These are phyloP conservation scores for Ogataea paraovalis DNA, from an alignment of 805 yeast genomes.

Conservation along the genomic window DNA sequence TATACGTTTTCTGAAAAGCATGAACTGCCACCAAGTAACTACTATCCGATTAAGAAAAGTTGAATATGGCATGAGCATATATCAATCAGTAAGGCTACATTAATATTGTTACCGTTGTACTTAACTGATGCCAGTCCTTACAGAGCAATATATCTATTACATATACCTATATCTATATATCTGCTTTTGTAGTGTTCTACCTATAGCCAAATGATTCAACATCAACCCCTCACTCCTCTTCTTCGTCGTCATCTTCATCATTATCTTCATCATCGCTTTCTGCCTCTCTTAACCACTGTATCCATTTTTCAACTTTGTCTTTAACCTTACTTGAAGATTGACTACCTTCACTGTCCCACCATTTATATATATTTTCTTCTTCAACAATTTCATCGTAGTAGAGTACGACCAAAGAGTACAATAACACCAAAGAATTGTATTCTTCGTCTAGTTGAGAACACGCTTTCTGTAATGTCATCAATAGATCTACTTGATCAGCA, in stretches of 20 bases:
- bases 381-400: slow-evolving; percentile 81
- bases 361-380: slow-evolving; percentile 71
- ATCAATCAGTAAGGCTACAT: no score
- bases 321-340: slow-evolving; percentile 42
- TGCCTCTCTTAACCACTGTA: slow-evolving; percentile 85
- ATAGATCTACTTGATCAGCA: slow-evolving; percentile 73
- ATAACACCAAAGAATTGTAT: slow-evolving; percentile 47
- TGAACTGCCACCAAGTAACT: no score
- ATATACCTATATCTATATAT: no score
- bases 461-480: slow-evolving; percentile 47
- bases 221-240: neutral
- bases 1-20: no score
- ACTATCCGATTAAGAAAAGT: no score
- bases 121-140: no score
- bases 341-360: slow-evolving; percentile 69
- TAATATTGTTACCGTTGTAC: no score
- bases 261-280: slow-evolving; percentile 28
- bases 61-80: no score
- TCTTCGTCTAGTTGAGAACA: slow-evolving; percentile 40
- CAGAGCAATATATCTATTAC: no score
- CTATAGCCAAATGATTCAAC: neutral
- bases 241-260: neutral
- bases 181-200: no score
- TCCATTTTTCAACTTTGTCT: slow-evolving; percentile 62
- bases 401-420: slow-evolving; percentile 51